Base-by-base conservation (phyloP, 2,329 filamentous ascomycete species). In the Chrysoporthe cubensis region DNA sequence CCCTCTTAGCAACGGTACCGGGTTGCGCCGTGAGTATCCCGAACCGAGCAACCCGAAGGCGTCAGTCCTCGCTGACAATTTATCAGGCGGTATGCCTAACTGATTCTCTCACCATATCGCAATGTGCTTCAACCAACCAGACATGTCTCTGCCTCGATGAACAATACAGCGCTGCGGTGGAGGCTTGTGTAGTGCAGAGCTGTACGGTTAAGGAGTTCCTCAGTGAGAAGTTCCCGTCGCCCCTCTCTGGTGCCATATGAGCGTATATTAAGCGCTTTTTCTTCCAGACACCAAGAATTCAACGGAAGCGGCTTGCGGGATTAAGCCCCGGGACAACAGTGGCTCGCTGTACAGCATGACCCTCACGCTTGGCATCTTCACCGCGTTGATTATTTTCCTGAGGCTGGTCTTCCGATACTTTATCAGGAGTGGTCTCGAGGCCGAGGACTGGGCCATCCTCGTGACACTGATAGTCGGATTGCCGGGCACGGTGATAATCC, bases 361-460 rank as follows among this genome's bases (percentile, higher is more conserved):
- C 16, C 58, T 68, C n/a, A 40, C 57, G 1, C 44, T 70, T 3
- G 62, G 58, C 14, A 57, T 65, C 7, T 14, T 71, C 4, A 66
- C 70, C 7, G 52, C 8, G 40, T 11, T 65, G 43, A 57, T 69
- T 1, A 46, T 62, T 4, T 11, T 62, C 21, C 3, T 66, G 26
- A 63, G 72, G 13, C n/a, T 73, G 9, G 48, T 32, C 40, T 72
- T 72, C 62, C 71, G 71, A 52, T 13, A 65, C 1, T 54, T 69
- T 3, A 62, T 66, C 16, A 68, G 60, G 0, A 64, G 60, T 2
- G 65, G 65, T 5, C n/a, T 72, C 14, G 64, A 64, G 34, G 34
- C 62, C 11, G 72, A 73, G 34, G 72, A 73, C 66, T 73, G 71
- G 62, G 62, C 64, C 26, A 56, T 71, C 21, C 54, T 72, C n/a